phyloP scores from a whole-genome alignment of 2,329 filamentous ascomycete genomes.

The Calonectria pseudoturangicola region DNA sequence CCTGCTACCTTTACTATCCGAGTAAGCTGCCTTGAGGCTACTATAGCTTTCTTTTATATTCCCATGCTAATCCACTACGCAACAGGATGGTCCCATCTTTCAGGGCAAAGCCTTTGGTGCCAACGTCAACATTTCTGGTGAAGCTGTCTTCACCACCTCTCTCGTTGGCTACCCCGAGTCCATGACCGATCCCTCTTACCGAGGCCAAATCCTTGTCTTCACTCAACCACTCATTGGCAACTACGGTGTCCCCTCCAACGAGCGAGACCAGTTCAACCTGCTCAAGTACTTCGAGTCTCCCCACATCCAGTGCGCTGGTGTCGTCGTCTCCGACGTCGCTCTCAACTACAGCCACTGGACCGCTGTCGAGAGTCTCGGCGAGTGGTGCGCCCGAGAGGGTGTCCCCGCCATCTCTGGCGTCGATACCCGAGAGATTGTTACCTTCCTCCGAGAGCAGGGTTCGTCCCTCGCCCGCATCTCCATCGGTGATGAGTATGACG shows the following conservation, averaged over 20 bases:
- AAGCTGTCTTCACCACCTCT: slow-evolving; percentile 98
- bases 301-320: slow-evolving; percentile 95
- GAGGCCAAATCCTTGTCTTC: slow-evolving; percentile 97
- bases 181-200: slow-evolving; percentile 90
- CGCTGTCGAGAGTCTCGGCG: slow-evolving; percentile 91
- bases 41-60: neutral
- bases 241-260: slow-evolving; percentile 93
- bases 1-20: slow-evolving; percentile 94
- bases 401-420: slow-evolving; percentile 97
- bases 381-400: slow-evolving; percentile 97
- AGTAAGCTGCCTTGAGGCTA: slow-evolving; percentile 68
- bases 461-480: slow-evolving; percentile 96
- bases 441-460: slow-evolving; percentile 94
- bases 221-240: slow-evolving; percentile 98
- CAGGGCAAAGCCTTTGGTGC: slow-evolving; percentile 97
- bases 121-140: slow-evolving; percentile 96
- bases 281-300: slow-evolving; percentile 99
- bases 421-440: slow-evolving; percentile 97
- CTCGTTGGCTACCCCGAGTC: slow-evolving; percentile 98
- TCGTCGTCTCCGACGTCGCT: slow-evolving; percentile 96
- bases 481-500: slow-evolving; percentile 97
- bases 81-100: slow-evolving; percentile 93
- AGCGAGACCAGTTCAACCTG: slow-evolving; percentile 90
- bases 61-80: slow-evolving; percentile 38
- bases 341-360: slow-evolving; percentile 99